Evolutionary conservation across 441 rosid species (phyloP).

Genomic region (Metrosideros polymorpha): DNA sequence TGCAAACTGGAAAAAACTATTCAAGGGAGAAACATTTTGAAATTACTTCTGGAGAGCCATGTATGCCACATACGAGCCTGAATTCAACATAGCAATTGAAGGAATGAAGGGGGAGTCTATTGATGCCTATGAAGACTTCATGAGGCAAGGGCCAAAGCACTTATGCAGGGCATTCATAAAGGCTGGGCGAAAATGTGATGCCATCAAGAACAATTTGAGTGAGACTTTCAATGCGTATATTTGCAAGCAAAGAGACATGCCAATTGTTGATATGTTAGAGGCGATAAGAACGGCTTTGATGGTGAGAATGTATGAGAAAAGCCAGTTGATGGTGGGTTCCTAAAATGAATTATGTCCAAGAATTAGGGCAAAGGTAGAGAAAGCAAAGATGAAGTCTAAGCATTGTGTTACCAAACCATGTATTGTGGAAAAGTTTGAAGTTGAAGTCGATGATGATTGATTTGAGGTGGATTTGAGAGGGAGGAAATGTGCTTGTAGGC

Average conservation of each 20-base stretch:
- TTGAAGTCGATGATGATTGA: not conserved
- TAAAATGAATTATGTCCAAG: not conserved
- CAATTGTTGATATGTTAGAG: not conserved
- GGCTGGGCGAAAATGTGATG: not conserved
- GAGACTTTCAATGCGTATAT: not conserved
- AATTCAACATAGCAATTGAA: not conserved
- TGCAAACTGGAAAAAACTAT: not conserved
- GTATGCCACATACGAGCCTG: not conserved
- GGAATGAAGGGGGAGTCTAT: not conserved
- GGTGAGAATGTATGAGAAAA: not conserved
- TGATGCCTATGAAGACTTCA: not conserved
- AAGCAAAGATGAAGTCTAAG: not conserved
- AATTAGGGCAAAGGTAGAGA: not conserved
- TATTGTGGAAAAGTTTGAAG: not conserved
- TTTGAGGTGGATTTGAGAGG: not conserved
- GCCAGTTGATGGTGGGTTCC: not conserved
- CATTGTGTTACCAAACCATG: not conserved
- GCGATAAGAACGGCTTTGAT: not conserved
- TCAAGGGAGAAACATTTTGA: not conserved
- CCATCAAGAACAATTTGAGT: not conserved
- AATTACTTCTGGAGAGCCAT: not conserved
- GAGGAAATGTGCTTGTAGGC: not conserved
- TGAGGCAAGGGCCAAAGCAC: not conserved
- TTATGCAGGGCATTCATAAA: not conserved
- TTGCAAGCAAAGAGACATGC: not conserved